These are phyloP conservation scores for Selaginella moellendorffii DNA, from an alignment of 75 land plant genomes.

Conservation along the genomic window DNA sequence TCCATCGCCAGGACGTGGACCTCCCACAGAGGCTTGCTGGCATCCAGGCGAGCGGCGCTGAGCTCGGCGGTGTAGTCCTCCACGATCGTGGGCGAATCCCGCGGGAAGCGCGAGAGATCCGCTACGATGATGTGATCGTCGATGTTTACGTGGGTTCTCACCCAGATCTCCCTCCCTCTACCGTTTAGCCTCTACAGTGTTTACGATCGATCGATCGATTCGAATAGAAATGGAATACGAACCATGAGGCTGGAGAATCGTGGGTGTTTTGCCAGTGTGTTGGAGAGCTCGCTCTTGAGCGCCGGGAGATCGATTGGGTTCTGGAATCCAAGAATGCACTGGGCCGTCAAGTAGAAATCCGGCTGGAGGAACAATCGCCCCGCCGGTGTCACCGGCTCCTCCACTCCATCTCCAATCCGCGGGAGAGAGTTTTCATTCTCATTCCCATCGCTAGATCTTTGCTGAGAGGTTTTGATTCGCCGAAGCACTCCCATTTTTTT, in stretches of 20 bases:
- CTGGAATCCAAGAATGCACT: constrained; percentile 33
- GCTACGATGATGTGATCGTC: constrained; percentile 37
- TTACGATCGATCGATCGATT: constrained; percentile 12
- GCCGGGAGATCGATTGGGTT: constrained; percentile 22
- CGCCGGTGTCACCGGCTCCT: background rate
- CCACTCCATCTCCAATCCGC: background rate
- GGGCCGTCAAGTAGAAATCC: constrained; percentile 28
- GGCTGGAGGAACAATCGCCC: constrained; percentile 12
- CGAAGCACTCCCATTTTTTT: no score
- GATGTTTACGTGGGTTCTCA: constrained; percentile 29
- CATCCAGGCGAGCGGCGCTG: constrained; percentile 26
- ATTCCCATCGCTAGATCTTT: no score
- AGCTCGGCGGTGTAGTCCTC: constrained; percentile 41
- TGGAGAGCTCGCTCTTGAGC: constrained; percentile 21
- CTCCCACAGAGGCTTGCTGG: constrained; percentile 54
- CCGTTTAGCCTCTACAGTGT: constrained; percentile 20
- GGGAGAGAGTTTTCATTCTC: no score
- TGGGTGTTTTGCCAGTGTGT: constrained; percentile 47
- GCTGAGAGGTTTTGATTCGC: no score
- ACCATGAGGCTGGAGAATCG: constrained; percentile 56
- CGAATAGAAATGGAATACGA: background rate
- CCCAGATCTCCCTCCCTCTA: constrained; percentile 30
- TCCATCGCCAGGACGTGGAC: constrained; percentile 51
- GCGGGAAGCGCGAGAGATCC: constrained; percentile 5
- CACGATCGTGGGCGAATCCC: constrained; percentile 17